Base-by-base conservation (phyloP, 208 protist species). In the Acanthamoeba castellanii region DNA sequence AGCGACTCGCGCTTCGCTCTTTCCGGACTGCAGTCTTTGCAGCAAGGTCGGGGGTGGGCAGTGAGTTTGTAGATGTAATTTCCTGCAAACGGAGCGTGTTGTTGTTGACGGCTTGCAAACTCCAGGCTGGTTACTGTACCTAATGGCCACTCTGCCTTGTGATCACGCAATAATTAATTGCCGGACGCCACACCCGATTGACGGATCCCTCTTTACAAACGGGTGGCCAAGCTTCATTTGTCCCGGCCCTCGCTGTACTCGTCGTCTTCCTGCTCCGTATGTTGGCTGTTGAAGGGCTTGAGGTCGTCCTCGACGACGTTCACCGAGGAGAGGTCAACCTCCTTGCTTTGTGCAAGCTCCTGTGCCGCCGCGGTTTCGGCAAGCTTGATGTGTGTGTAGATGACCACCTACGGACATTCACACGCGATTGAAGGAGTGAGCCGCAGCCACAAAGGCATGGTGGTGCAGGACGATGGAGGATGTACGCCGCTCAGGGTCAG, bases 351-450 rank as follows among this genome's bases (percentile, higher is more conserved):
- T 3, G 72, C 66, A 13, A 72, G 66, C 66, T 72, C 72, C 50
- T 59, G 82, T 27, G 11, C 11, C n/a, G 82, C 82, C 18, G 50
- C 82, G 16, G 82, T n/a, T 42, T 90, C 82, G 32, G 82, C 27
- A 14, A 90, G 34, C 34, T 90, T 90, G 82, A 90, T 68, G 82
- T 90, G 82, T 11, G 82, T 66, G 82, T 90, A 90, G 34, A 90
- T 25, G 32, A 90, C 50, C 0, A 90, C 72, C 72, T 81, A n/a
- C 30, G 30, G 66, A 66, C 59, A n/a, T 22, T 9, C 14, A 25
- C 22, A 3, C 61, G 25, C 61, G 8, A 68, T 22, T 22, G 61
- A 2, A 30, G 9, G 25, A 32, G 25, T 14, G 61, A n/a, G 18
- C 14, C 2, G 18, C 25, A 13, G 1, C 61, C 6, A 42, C 3